Evolutionary conservation across 1,284 basidiomycete genomes (phyloP), one percentile per base, ranked within the genome.

Genomic region (Erythrobasidium hasegawianum): DNA sequence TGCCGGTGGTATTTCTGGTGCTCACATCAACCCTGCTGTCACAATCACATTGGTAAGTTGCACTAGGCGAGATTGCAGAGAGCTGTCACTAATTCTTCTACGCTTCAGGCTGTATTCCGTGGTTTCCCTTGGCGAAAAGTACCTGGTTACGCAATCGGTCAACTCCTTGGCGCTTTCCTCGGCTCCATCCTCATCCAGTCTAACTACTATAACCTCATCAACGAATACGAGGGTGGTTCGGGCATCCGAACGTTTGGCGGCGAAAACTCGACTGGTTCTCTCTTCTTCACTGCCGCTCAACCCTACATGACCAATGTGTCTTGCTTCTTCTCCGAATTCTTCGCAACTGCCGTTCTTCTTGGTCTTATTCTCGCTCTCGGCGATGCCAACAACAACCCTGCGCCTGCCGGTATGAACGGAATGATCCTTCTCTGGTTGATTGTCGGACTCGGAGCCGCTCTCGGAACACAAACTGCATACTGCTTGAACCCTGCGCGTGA

Each of bases 71-170:
- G 24, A 62, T 29, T 56, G 29, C 20, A 11, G 16, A 52, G 50
- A 39, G 52, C 64, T 20, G 58, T 62, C 26, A 68, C 67, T 27
- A 57, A 57, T 11, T 47, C 67, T 22, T n/a, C n/a, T n/a, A n/a
- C n/a, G n/a, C n/a, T n/a, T n/a, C 66, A 71, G 10, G 72, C 72
- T 14, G 3, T 71, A 2, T 73, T 69, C 40, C 67, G 72, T n/a
- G 72, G 72, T 1, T 76, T 76, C 64, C 75, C 76, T 1, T 76
- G 75, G 76, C 49, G 65, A 13, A 76, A 75, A 60, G 72, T 74
- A 0, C 75, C 75, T 0, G 71, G 70, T 0, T 76, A 76, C 68
- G 29, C 67, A 14, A 20, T 75, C 2, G 74, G 73, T 2, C 76
- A 76, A 62, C 59, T 73, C 2, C 55, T 73, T 20, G 75, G 75